phyloP scores from a whole-genome alignment of 148 eudicot genomes.

The Mesembryanthemum crystallinum region DNA sequence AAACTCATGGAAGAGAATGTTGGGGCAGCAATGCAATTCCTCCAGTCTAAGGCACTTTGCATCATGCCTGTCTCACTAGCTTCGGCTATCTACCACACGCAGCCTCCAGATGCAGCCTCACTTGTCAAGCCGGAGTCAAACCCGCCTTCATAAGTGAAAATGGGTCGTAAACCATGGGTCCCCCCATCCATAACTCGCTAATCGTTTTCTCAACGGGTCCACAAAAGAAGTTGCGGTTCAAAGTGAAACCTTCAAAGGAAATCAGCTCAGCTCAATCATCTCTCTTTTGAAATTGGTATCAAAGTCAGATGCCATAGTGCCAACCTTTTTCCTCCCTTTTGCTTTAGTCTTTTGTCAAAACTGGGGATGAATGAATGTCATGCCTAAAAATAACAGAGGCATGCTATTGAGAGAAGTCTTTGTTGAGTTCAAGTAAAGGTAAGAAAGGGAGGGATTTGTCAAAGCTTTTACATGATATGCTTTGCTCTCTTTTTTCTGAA shows the following conservation, averaged over 20 bases:
- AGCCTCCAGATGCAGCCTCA: constrained; percentile 58
- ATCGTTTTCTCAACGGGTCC: constrained; percentile 21
- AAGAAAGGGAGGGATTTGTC: constrained; percentile 40
- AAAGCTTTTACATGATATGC: constrained; percentile 37
- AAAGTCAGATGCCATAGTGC: constrained; percentile 49
- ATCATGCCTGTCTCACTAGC: constrained; percentile 96
- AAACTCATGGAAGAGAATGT: constrained; percentile 97
- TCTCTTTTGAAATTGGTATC: constrained; percentile 34
- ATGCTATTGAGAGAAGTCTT: constrained; percentile 32
- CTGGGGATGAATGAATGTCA: constrained; percentile 30
- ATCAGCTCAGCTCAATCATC: constrained; percentile 21
- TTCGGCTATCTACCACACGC: constrained; percentile 86
- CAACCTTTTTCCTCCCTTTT: constrained; percentile 29
- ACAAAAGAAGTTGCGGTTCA: constrained; percentile 14
- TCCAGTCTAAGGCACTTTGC: constrained; percentile 96
- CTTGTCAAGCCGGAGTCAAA: constrained; percentile 69
- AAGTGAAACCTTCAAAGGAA: constrained; percentile 23
- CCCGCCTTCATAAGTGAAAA: constrained; percentile 46
- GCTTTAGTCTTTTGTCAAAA: constrained; percentile 40
- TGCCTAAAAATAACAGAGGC: constrained; percentile 34
- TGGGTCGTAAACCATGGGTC: constrained; percentile 14
- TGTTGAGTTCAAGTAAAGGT: constrained; percentile 42
- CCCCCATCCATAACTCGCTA: constrained; percentile 25
- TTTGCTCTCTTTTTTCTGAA: constrained; percentile 24
- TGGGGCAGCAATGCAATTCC: constrained; percentile 96